A percentile compares a stretch with the other conserved stretches of the same genome.
Evolutionary conservation across 2,329 filamentous ascomycete genomes (phyloP).

Genomic region (Penicillium sp.): DNA sequence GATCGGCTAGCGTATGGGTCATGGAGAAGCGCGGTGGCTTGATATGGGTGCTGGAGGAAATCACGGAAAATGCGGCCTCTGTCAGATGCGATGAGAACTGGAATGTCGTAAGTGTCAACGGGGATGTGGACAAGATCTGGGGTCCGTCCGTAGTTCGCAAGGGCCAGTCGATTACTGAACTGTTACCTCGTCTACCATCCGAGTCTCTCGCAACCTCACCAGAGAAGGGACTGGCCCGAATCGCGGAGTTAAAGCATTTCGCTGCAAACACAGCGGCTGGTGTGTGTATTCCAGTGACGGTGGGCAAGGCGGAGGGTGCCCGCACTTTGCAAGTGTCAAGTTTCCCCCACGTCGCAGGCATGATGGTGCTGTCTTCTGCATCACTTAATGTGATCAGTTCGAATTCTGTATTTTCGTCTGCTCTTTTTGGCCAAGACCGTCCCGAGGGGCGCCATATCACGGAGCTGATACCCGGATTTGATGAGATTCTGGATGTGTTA

Average conservation of each 20-base stretch:
- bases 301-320: constrained; percentile 70
- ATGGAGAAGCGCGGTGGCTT: constrained; percentile 93
- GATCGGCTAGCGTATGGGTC: constrained; percentile 95
- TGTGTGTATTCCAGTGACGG: constrained; percentile 79
- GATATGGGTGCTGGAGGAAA: constrained; percentile 98
- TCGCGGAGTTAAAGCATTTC: constrained; percentile 73
- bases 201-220: constrained; percentile 66
- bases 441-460: constrained; percentile 79
- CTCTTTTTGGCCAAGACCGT: constrained; percentile 84
- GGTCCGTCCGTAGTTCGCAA: constrained; percentile 66
- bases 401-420: constrained; percentile 90
- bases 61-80: constrained; percentile 86
- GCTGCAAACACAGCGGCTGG: constrained; percentile 77
- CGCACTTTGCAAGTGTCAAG: constrained; percentile 82
- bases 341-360: constrained; percentile 95
- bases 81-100: constrained; percentile 78
- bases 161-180: constrained; percentile 72
- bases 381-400: constrained; percentile 82
- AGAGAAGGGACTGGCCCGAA: constrained; percentile 75
- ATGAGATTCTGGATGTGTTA: constrained; percentile 76
- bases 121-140: constrained; percentile 86
- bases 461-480: constrained; percentile 82
- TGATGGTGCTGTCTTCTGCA: constrained; percentile 83
- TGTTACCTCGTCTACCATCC: constrained; percentile 80
- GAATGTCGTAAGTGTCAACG: constrained; percentile 66